These are phyloP conservation scores for Solanum bulbocastanum DNA, from an alignment of 257 asterid genomes.

Conservation along the genomic window DNA sequence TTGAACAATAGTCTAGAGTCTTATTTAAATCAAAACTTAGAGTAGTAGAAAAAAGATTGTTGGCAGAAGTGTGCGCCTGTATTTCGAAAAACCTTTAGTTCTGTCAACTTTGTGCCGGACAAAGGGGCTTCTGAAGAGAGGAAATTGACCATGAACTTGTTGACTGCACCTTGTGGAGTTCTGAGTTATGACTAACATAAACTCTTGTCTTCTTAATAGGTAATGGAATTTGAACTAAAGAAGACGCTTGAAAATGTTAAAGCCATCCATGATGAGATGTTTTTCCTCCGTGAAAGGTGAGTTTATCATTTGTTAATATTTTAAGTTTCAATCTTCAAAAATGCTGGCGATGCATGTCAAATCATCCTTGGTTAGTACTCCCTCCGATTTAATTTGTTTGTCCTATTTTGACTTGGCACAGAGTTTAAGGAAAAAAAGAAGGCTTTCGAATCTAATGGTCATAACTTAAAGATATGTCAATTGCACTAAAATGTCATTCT, in stretches of 20 bases:
- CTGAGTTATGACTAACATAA: neutral
- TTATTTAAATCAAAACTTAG: no score
- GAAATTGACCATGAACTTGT: neutral
- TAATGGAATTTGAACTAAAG: constrained; percentile 76
- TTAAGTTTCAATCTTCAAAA: neutral
- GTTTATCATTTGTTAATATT: neutral
- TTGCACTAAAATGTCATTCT: neutral
- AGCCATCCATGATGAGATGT: constrained; percentile 77
- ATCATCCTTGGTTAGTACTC: neutral
- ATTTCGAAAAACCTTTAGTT: neutral
- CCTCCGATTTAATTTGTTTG: neutral
- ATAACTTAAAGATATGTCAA: neutral
- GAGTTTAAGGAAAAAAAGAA: neutral
- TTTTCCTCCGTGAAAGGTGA: constrained; percentile 72
- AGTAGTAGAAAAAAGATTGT: neutral
- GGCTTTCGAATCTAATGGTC: neutral
- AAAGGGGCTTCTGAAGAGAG: neutral
- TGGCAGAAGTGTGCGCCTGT: neutral
- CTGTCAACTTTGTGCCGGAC: neutral
- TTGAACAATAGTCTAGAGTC: neutral
- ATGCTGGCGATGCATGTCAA: neutral
- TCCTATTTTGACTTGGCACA: neutral
- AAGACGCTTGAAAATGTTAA: constrained; percentile 56
- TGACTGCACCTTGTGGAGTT: neutral
- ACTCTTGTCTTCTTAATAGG: constrained; percentile 15